These are phyloP conservation scores for Xylariomycetidae sp. DNA, from an alignment of 2,329 filamentous ascomycete genomes.

Conservation along the genomic window DNA sequence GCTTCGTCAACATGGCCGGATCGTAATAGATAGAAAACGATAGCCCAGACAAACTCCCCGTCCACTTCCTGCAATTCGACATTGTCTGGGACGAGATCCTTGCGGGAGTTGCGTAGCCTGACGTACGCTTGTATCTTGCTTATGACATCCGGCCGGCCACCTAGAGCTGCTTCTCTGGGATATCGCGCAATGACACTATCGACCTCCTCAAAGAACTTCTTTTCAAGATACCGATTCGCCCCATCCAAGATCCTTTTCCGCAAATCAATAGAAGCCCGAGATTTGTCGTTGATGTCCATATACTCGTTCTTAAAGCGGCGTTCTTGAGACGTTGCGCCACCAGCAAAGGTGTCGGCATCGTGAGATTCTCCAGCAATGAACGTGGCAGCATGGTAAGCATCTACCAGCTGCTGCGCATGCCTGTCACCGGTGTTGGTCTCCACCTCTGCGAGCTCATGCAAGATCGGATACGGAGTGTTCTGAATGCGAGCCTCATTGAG, in stretches of 20 bases:
- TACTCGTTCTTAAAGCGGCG: constrained; percentile 75
- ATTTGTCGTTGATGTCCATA: constrained; percentile 67
- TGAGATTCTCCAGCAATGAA: constrained; percentile 72
- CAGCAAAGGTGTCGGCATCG: constrained; percentile 52
- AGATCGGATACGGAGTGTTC: constrained; percentile 64
- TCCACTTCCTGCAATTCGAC: constrained; percentile 74
- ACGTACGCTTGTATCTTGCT: constrained; percentile 94
- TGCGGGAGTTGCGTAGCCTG: constrained; percentile 70
- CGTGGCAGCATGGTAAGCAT: constrained; percentile 78
- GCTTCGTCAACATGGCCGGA: constrained; percentile 82
- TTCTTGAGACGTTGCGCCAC: constrained; percentile 64
- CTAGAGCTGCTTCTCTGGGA: constrained; percentile 82
- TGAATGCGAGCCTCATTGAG: constrained; percentile 71
- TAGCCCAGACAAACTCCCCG: constrained; percentile 86
- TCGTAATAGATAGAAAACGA: constrained; percentile 87
- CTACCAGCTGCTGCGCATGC: constrained; percentile 68
- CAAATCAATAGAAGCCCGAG: constrained; percentile 58
- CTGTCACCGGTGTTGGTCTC: constrained; percentile 67
- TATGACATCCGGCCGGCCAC: constrained; percentile 79
- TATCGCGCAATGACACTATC: constrained; percentile 76
- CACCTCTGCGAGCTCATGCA: constrained; percentile 71
- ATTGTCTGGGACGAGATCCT: constrained; percentile 79
- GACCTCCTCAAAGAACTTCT: constrained; percentile 72
- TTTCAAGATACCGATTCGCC: constrained; percentile 75
- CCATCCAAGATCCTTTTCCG: constrained; percentile 77